These are phyloP conservation scores for Sarocladium strictum DNA, from an alignment of 2,329 filamentous ascomycete species.

Conservation along the genomic window DNA sequence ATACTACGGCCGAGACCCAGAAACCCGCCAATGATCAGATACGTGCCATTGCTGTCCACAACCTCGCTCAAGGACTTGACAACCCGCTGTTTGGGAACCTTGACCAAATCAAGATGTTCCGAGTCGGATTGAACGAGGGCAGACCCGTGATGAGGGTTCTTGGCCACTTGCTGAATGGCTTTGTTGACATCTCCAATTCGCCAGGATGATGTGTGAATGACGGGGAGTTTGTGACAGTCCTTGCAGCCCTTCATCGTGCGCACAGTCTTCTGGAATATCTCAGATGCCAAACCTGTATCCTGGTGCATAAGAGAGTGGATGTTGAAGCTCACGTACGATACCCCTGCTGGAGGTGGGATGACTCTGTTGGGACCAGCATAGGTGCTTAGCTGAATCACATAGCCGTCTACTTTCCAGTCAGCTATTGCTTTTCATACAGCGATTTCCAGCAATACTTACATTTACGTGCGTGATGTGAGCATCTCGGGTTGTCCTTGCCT, in stretches of 20 bases:
- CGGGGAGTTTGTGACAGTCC: background rate
- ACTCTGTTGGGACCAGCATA: background rate
- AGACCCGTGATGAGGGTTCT: slow-evolving; percentile 20
- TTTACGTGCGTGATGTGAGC: background rate
- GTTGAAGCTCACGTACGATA: background rate
- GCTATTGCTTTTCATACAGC: background rate
- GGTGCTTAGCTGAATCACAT: background rate
- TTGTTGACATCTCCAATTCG: background rate
- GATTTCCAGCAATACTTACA: background rate
- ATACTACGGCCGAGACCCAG: slow-evolving; percentile 52
- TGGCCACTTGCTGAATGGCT: slow-evolving; percentile 15
- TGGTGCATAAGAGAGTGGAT: background rate
- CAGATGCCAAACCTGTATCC: background rate
- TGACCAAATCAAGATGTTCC: slow-evolving; percentile 14
- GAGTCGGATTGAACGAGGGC: slow-evolving; percentile 14
- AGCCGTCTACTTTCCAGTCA: background rate
- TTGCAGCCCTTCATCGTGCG: background rate
- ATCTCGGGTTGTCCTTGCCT: background rate
- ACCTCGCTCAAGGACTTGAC: slow-evolving; percentile 22
- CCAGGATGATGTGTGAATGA: background rate
- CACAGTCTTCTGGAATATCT: background rate
- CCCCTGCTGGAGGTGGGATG: background rate
- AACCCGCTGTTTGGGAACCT: slow-evolving; percentile 16
- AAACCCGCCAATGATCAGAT: slow-evolving; percentile 50
- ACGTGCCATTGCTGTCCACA: slow-evolving; percentile 36